These are phyloP conservation scores for Capronia epimyces DNA, from an alignment of 2,329 filamentous ascomycete genomes.

Conservation along the genomic window DNA sequence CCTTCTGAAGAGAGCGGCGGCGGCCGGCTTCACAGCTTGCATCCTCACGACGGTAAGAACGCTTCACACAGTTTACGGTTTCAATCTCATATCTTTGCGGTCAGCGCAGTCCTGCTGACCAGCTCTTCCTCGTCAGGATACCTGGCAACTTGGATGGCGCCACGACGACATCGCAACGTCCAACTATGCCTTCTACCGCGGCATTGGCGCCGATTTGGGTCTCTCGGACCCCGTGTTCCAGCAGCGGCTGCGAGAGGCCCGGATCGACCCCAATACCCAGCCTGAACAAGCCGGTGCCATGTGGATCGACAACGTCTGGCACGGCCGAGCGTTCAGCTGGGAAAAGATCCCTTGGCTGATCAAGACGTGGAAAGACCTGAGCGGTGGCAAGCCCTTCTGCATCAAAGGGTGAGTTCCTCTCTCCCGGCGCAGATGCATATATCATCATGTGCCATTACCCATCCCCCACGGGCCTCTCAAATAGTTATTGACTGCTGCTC, in stretches of 20 bases:
- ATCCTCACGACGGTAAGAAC: constrained; percentile 46
- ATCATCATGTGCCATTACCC: too few species aligned
- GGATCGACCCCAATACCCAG: constrained; percentile 50
- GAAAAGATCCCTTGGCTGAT: constrained; percentile 62
- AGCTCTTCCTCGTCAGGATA: constrained; percentile 39
- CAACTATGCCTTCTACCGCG: constrained; percentile 61
- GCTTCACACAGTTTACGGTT: neutral
- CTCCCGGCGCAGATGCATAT: neutral
- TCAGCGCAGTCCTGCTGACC: neutral
- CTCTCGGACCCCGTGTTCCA: constrained; percentile 57
- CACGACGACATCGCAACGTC: constrained; percentile 52
- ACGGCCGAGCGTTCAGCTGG: constrained; percentile 60
- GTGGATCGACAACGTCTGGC: constrained; percentile 63
- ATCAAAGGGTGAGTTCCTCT: constrained; percentile 52
- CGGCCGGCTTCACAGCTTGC: constrained; percentile 52
- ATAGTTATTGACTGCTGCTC: too few species aligned
- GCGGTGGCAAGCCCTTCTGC: constrained; percentile 53
- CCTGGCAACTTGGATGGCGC: constrained; percentile 59
- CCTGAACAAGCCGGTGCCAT: constrained; percentile 52
- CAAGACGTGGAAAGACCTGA: constrained; percentile 51
- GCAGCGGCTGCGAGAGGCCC: constrained; percentile 46
- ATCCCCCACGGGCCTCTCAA: too few species aligned
- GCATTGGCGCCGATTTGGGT: constrained; percentile 54
- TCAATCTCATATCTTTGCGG: neutral
- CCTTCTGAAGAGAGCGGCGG: constrained; percentile 51